Evolutionary conservation across 176 grass and related monocot species (phyloP).

Genomic region (Eragrostis curvula): DNA sequence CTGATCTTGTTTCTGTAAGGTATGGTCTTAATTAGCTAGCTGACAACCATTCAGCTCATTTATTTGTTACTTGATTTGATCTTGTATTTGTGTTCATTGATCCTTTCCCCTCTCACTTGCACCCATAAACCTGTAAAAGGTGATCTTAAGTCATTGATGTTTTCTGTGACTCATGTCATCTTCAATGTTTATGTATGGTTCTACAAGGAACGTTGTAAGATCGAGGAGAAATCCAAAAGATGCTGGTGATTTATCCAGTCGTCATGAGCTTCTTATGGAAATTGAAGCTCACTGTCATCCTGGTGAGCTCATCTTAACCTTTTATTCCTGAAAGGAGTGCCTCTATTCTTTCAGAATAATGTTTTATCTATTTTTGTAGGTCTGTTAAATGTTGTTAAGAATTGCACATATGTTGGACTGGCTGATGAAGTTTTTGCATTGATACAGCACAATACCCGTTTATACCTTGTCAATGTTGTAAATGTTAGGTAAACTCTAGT

Average conservation of each 20-base stretch:
- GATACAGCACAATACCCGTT: constrained; percentile 75
- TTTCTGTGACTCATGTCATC: constrained; percentile 22
- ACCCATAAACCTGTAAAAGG: not conserved
- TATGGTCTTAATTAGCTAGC: constrained; percentile 40
- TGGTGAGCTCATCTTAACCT: constrained; percentile 60
- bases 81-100: constrained; percentile 19
- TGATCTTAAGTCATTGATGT: not conserved
- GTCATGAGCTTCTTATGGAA: constrained; percentile 81
- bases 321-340: constrained; percentile 18
- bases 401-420: constrained; percentile 94
- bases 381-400: constrained; percentile 84
- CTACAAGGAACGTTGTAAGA: constrained; percentile 78
- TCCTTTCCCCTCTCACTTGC: not conserved
- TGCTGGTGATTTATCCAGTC: constrained; percentile 70
- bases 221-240: constrained; percentile 88
- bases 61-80: constrained; percentile 1
- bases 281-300: constrained; percentile 69
- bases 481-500: constrained; percentile 66
- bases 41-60: constrained; percentile 8
- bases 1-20: constrained; percentile 80
- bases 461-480: constrained; percentile 94
- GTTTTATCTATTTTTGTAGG: constrained; percentile 57
- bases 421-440: constrained; percentile 84
- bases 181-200: constrained; percentile 28
- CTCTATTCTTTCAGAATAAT: constrained; percentile 39